Evolutionary conservation across 2,329 filamentous ascomycete genomes (phyloP).

Genomic region (Zymoseptoria pseudotritici): DNA sequence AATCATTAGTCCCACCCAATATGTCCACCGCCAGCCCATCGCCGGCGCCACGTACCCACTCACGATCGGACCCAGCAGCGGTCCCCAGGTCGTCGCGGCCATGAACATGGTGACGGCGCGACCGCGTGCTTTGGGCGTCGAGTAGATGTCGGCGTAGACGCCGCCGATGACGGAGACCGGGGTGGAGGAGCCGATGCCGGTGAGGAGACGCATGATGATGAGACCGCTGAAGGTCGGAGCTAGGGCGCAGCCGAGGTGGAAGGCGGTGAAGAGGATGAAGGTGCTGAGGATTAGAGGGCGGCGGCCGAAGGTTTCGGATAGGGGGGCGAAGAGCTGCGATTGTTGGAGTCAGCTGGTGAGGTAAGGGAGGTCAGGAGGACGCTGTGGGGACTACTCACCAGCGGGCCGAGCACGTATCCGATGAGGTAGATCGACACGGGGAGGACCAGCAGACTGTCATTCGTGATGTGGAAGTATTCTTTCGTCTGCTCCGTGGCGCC

Average conservation of each 20-base stretch:
- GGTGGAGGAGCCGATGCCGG: slow-evolving; percentile 38
- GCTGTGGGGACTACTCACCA: slow-evolving; percentile 15
- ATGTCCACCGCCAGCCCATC: slow-evolving; percentile 62
- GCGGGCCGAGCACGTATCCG: slow-evolving; percentile 40
- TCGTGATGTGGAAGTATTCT: slow-evolving; percentile 49
- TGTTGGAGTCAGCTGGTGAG: neutral
- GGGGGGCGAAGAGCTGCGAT: slow-evolving; percentile 32
- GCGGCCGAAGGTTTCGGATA: slow-evolving; percentile 40
- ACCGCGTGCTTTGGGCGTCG: slow-evolving; percentile 48
- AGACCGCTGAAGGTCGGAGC: slow-evolving; percentile 38
- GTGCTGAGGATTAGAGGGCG: slow-evolving; percentile 44
- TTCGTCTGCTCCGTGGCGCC: slow-evolving; percentile 55
- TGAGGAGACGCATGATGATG: slow-evolving; percentile 38
- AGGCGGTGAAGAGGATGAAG: slow-evolving; percentile 41
- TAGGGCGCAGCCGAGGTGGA: slow-evolving; percentile 39
- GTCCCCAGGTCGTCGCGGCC: slow-evolving; percentile 59
- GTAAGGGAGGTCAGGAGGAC: neutral
- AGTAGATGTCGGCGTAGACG: slow-evolving; percentile 60
- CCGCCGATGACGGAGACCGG: slow-evolving; percentile 54
- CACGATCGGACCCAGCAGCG: slow-evolving; percentile 58
- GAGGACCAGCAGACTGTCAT: slow-evolving; percentile 36
- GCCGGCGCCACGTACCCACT: slow-evolving; percentile 53
- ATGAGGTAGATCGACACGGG: slow-evolving; percentile 46
- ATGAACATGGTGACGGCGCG: slow-evolving; percentile 58
- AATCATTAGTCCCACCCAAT: slow-evolving; percentile 57